Percentiles rank a stretch among this genome's conserved stretches.
These are phyloP conservation scores for Colletotrichum eremochloae DNA, from an alignment of 2,329 filamentous ascomycete genomes.

Conservation along the genomic window DNA sequence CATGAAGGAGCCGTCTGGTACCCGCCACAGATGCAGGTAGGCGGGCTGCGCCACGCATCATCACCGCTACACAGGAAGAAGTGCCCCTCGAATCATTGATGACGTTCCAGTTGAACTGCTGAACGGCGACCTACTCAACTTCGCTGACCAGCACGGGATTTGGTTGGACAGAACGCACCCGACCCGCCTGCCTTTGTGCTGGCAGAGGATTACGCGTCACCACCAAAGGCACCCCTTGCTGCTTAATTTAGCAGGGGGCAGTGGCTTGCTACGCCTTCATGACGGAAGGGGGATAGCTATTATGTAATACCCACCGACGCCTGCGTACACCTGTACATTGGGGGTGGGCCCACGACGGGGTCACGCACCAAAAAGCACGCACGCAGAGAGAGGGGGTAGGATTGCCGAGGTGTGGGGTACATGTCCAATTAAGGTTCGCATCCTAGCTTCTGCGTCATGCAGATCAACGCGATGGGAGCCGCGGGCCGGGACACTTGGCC, in stretches of 20 bases:
- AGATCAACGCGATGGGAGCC: constrained; percentile 39
- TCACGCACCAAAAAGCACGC: neutral
- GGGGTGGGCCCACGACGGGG: neutral
- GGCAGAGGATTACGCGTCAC: constrained; percentile 38
- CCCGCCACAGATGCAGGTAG: constrained; percentile 17
- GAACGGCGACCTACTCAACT: constrained; percentile 1
- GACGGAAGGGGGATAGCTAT: constrained; percentile 16
- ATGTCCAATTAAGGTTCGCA: constrained; percentile 42
- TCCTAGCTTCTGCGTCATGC: constrained; percentile 42
- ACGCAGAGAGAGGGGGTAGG: constrained; percentile 3
- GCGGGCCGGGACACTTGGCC: constrained; percentile 37
- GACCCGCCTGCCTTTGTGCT: neutral
- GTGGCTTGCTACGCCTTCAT: constrained; percentile 18
- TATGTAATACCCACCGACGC: constrained; percentile 30
- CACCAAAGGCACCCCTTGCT: constrained; percentile 11
- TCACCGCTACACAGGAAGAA: constrained; percentile 29
- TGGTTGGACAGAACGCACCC: constrained; percentile 19
- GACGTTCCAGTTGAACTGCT: constrained; percentile 7
- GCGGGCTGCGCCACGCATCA: constrained; percentile 25
- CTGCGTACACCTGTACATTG: neutral
- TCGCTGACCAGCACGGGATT: constrained; percentile 29
- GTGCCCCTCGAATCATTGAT: neutral
- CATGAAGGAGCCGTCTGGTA: constrained; percentile 5
- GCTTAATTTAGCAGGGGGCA: constrained; percentile 27
- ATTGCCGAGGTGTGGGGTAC: constrained; percentile 34